These are phyloP conservation scores for Tuber brumale DNA, from an alignment of 495 filamentous ascomycete species.

Conservation along the genomic window DNA sequence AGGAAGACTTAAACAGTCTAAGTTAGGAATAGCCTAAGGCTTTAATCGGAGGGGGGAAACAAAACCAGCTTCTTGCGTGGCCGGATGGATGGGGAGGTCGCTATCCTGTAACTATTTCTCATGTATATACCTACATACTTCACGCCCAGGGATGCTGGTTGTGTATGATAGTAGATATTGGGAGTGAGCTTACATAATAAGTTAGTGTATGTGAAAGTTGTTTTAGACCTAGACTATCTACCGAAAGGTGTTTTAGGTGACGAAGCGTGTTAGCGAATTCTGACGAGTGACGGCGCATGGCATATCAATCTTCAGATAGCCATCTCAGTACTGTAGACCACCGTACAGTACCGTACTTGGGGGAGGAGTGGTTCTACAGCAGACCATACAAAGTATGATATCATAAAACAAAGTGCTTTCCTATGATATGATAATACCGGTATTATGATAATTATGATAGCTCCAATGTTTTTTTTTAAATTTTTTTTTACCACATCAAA, in stretches of 20 bases:
- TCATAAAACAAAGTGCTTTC: no score
- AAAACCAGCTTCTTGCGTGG: background rate
- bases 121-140: background rate
- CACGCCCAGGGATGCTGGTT: background rate
- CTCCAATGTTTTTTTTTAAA: no score
- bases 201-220: background rate
- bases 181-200: background rate
- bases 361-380: no score
- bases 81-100: background rate
- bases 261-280: background rate
- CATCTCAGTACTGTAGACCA: no score
- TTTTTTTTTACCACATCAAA: no score
- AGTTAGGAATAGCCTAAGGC: background rate
- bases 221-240: background rate
- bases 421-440: no score
- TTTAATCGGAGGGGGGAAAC: background rate
- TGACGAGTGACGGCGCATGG: background rate
- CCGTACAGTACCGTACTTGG: no score
- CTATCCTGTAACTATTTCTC: background rate
- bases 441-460: no score
- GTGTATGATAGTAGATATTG: no score
- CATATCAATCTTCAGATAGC: background rate
- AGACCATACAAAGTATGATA: no score
- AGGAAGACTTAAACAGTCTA: background rate
- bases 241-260: accelerated